Evolutionary conservation across 2,329 filamentous ascomycete genomes (phyloP).

Genomic region (Cladosporium cucumerinum): DNA sequence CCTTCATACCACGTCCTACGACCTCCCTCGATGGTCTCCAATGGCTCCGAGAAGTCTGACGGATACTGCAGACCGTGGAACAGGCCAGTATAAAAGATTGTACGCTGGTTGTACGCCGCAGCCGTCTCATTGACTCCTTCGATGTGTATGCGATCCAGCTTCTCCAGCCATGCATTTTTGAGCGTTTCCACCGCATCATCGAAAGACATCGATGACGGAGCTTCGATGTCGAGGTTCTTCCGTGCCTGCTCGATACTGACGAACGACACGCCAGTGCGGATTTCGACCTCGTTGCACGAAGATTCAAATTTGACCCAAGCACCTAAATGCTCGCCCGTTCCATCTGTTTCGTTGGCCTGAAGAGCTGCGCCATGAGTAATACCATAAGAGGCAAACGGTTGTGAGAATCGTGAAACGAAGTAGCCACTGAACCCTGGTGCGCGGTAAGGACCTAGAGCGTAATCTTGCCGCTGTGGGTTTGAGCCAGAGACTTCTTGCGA

Average conservation of each 20-base stretch:
- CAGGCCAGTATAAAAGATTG: conserved; percentile 47
- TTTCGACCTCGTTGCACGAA: conserved; percentile 37
- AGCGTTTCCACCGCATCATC: conserved; percentile 40
- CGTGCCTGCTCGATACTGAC: conserved; percentile 48
- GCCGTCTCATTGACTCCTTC: conserved; percentile 44
- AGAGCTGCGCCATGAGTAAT: conserved; percentile 33
- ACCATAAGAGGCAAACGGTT: conserved; percentile 41
- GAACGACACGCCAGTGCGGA: conserved; percentile 48
- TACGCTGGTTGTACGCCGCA: conserved; percentile 41
- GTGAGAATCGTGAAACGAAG: conserved; percentile 48
- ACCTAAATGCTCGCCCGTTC: conserved; percentile 38
- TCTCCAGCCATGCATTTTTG: conserved; percentile 47
- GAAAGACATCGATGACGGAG: conserved; percentile 37
- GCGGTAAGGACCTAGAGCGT: conserved; percentile 43
- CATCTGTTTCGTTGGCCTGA: conserved; percentile 21
- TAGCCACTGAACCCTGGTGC: conserved; percentile 44
- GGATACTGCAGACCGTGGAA: conserved; percentile 50
- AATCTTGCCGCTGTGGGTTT: conserved; percentile 49
- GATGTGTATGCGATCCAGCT: conserved; percentile 44
- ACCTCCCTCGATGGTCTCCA: conserved; percentile 21
- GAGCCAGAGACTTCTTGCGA: conserved; percentile 42
- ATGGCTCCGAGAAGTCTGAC: conserved; percentile 48
- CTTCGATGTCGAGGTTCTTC: conserved; percentile 45
- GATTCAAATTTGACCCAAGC: conserved; percentile 43
- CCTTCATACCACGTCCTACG: conserved; percentile 44